Evolutionary conservation across 805 yeast genomes (phyloP), one percentile per base, ranked within the genome.

Genomic region (Yamadazyma phyllophila): DNA sequence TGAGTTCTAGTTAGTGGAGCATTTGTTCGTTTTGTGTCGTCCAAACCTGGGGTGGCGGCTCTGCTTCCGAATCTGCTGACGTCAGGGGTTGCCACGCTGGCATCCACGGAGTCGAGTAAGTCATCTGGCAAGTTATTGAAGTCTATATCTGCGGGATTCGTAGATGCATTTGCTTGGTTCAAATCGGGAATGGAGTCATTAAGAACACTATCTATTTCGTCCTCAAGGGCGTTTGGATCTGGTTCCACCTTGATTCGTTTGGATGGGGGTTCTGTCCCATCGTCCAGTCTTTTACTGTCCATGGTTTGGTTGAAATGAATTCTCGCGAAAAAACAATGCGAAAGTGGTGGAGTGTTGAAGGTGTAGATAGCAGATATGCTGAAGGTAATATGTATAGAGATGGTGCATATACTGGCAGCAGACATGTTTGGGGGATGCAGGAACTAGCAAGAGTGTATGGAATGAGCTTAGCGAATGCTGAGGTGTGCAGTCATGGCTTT

Each of bases 121-220:
- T 51, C 55, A 30, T 49, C 55, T 7, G 55, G 55, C 20, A 51
- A 41, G 26, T 51, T 37, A 30, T 45, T 47, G 42, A 51, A 51
- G 36, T 51, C 55, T 26, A 51, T 42, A 27, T 42, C 32, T 11
- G 10, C 24, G 11, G 39, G 12, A 15, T 20, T 43, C 30, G 20
- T 36, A 2, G 31, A 33, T 27, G 35, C 13, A 27, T 32, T 27
- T 27, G 35, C 27, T 16, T 24, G 20, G 17, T 29, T 33, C 8
- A 31, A 15, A 10, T 30, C 13, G 17, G 43, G 35, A n/a, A 40
- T 36, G 2, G 41, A 14, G 10, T 60, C 61, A 36, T 50, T 53
- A 40, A 63, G 57, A 15, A 63, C 47, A 10, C 51, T 61, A 44
- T 58, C 53, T 32, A 63, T 52, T 38, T 61, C 65, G 32, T 57